phyloP scores from a whole-genome alignment of 1,139 yeast species.

The Meyerozyma athensensis region DNA sequence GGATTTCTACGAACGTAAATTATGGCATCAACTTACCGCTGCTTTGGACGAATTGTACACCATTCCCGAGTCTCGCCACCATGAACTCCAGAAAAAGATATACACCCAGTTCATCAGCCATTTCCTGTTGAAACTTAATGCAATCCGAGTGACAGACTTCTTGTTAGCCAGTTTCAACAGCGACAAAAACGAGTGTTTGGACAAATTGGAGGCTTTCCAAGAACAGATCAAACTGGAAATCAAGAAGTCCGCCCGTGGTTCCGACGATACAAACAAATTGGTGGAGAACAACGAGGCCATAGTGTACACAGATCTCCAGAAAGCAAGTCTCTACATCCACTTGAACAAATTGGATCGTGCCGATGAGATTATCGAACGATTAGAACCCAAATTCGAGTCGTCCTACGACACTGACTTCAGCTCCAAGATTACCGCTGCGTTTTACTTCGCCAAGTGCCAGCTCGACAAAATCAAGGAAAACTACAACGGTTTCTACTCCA shows the following conservation, averaged over 20 bases:
- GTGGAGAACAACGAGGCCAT: conserved; percentile 39
- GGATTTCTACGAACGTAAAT: conserved; percentile 80
- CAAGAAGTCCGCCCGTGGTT: conserved; percentile 24
- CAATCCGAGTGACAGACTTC: conserved; percentile 73
- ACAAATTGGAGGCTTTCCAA: conserved; percentile 51
- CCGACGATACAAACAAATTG: conserved; percentile 31
- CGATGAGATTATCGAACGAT: conserved; percentile 62
- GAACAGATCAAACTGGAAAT: conserved; percentile 39
- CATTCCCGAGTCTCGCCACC: conserved; percentile 39
- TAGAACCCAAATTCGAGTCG: conserved; percentile 44
- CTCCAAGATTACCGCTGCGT: conserved; percentile 74
- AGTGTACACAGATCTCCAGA: conserved; percentile 69
- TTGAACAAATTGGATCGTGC: conserved; percentile 58
- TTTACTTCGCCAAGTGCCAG: conserved; percentile 75
- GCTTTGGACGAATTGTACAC: conserved; percentile 57
- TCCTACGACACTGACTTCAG: conserved; percentile 50
- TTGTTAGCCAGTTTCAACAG: conserved; percentile 47
- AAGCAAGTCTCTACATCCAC: conserved; percentile 64
- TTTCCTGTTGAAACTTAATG: conserved; percentile 70
- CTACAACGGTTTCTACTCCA: conserved; percentile 74
- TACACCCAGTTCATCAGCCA: conserved; percentile 67
- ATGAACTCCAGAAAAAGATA: conserved; percentile 51
- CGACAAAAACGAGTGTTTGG: conserved; percentile 43
- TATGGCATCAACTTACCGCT: conserved; percentile 74
- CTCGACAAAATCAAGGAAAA: conserved; percentile 71